Base-by-base conservation (phyloP, 768 basidiomycete species). In the Tricholoma flavovirens region DNA sequence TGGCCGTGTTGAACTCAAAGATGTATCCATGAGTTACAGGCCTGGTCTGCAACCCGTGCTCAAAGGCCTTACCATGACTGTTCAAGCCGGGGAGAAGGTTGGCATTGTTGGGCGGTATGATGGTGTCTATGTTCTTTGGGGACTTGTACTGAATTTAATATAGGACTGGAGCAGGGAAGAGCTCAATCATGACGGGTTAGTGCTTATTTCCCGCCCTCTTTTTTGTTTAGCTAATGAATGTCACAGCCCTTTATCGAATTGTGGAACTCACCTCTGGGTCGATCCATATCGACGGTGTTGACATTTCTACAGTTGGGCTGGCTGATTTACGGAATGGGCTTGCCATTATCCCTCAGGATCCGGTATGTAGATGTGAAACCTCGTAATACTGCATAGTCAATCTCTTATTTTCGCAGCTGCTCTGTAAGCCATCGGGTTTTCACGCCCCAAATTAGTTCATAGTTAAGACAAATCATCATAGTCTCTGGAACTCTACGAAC, bases 31-130 rank as follows among this genome's bases (percentile, higher is more conserved):
- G 71, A 82, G 77, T 58, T 97, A 97, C 67, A 81, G 96, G 24
- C 88, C 90, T 0, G 94, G 87, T 55, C 79, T 98, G n/a, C 91
- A 94, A 0, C 72, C 84, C 3, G 93, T 97, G 6, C 75, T 98
- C n/a, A 90, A 88, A 69, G 88, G 87, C 60, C 68, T 98, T 48
- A 82, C 79, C 11, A 81, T 98, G 79, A 73, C 72, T 26, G 76
- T 97, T 24, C 67, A 72, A 0, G 82, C 82, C 0, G 88, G 89
- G 4, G 94, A 98, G 73, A 95, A 96, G 73, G 85, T 98, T 60
- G 94, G 94, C 26, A 89, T 96, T 52, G 89, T 96, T 48, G 92
- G 93, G 59, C 70, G 76, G 76, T 71, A 58, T 33, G 55, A 58
- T 17, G 12, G 21, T 12, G 17, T 46, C 36, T 2, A 29, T 11